A percentile compares a stretch with the other conserved stretches of the same genome.
phyloP scores from a whole-genome alignment of 1,284 basidiomycete genomes.

The Microbotryomycetes sp. region DNA sequence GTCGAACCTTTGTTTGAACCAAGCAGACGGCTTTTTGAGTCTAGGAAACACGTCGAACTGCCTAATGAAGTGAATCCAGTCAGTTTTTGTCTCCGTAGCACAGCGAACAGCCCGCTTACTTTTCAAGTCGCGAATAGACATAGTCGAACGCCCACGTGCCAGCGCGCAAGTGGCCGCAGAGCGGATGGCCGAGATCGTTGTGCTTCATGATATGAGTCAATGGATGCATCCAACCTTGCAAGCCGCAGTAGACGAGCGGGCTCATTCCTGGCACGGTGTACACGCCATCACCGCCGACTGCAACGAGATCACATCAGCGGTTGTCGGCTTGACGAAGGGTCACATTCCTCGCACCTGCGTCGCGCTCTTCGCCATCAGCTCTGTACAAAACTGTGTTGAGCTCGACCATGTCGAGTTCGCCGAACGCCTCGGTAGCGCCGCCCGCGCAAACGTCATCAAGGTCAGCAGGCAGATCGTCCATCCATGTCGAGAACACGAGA shows the following conservation, averaged over 20 bases:
- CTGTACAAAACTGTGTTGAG: conserved; percentile 77
- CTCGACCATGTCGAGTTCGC: conserved; percentile 70
- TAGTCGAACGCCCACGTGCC: conserved; percentile 89
- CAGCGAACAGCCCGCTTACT: conserved; percentile 49
- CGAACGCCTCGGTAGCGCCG: conserved; percentile 63
- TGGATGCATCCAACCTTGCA: conserved; percentile 93
- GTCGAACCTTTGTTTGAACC: conserved; percentile 78
- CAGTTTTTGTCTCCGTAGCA: not conserved
- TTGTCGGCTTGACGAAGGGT: too few relatives aligned
- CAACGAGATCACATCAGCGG: not conserved
- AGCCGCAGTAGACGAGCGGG: conserved; percentile 73
- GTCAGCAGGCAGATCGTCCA: conserved; percentile 56
- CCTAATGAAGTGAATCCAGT: conserved; percentile 43
- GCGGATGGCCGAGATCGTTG: conserved; percentile 85
- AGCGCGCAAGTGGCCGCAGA: conserved; percentile 75
- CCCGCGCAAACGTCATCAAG: conserved; percentile 64
- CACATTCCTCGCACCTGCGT: conserved; percentile 54
- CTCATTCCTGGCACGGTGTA: conserved; percentile 71
- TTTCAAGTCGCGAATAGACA: conserved; percentile 58
- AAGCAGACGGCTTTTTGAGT: conserved; percentile 61
- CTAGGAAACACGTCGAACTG: conserved; percentile 61
- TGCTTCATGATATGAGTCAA: conserved; percentile 69
- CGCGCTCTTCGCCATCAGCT: conserved; percentile 79
- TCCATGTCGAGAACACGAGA: conserved; percentile 77
- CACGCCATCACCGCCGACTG: conserved; percentile 50